These are phyloP conservation scores for Suhomyces terraborum DNA, from an alignment of 1,139 yeast genomes.

Conservation along the genomic window DNA sequence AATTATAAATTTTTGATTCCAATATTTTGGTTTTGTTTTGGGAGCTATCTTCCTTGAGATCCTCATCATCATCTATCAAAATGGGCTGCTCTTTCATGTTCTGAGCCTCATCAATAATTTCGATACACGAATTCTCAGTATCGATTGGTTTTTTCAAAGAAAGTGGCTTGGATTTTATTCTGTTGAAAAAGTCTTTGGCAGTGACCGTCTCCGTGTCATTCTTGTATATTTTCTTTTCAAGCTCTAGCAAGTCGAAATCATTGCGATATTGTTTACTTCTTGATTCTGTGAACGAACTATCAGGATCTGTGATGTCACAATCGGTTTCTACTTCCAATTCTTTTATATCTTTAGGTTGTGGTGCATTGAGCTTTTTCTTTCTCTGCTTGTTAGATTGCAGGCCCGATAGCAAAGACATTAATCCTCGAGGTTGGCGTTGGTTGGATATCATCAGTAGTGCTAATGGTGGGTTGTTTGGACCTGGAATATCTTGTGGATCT, in stretches of 20 bases:
- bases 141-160: not conserved
- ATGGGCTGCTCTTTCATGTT: constrained; percentile 4
- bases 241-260: constrained; percentile 29
- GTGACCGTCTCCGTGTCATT: constrained; percentile 26
- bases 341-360: not conserved
- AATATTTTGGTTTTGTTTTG: constrained; percentile 11
- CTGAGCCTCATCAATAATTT: constrained; percentile 2
- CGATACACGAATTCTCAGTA: not conserved
- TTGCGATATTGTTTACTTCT: constrained; percentile 18
- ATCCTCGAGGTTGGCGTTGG: constrained; percentile 1
- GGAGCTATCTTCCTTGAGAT: constrained; percentile 1
- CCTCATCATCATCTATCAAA: constrained; percentile 8
- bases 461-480: too few relatives aligned
- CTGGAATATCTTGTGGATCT: too few relatives aligned
- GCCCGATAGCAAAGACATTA: constrained; percentile 18
- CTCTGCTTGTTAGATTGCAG: constrained; percentile 14
- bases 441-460: too few relatives aligned
- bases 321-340: constrained; percentile 7
- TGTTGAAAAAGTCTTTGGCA: constrained; percentile 35
- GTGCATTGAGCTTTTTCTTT: not conserved
- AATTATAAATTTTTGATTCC: constrained; percentile 24
- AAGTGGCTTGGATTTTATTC: constrained; percentile 17
- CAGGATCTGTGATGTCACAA: constrained; percentile 13
- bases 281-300: constrained; percentile 22
- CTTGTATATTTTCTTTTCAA: constrained; percentile 37